Percentiles rank a stretch among this genome's conserved stretches.
These are phyloP conservation scores for Hymenoscyphus fructigenus DNA, from an alignment of 2,329 filamentous ascomycete genomes.

Conservation along the genomic window DNA sequence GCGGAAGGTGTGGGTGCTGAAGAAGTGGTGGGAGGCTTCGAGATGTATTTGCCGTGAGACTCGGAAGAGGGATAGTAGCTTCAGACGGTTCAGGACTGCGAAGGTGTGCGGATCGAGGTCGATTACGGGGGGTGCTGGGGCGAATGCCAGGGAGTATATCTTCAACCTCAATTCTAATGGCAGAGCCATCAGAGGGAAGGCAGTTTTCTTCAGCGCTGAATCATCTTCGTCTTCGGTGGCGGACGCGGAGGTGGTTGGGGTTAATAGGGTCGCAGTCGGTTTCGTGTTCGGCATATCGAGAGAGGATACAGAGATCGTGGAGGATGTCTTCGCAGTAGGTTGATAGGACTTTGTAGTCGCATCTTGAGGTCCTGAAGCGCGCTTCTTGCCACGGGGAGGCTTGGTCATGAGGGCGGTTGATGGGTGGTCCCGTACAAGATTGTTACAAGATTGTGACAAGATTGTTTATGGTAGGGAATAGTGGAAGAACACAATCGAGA, in stretches of 20 bases:
- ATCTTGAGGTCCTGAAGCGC: constrained; percentile 1
- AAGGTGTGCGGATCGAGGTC: constrained; percentile 69
- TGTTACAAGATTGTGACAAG: no score
- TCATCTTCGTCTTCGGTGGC: constrained; percentile 18
- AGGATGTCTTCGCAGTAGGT: no score
- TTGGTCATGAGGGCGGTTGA: background rate
- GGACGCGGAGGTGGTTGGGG: constrained; percentile 32
- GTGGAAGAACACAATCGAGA: background rate
- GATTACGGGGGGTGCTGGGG: constrained; percentile 51
- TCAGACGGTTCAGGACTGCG: constrained; percentile 56
- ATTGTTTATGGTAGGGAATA: background rate
- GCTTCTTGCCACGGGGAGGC: constrained; percentile 13
- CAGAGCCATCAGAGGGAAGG: constrained; percentile 66
- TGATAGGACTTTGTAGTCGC: background rate
- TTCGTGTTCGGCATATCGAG: background rate
- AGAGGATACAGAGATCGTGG: background rate
- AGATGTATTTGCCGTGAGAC: constrained; percentile 59
- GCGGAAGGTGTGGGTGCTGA: constrained; percentile 60
- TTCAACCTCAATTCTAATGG: constrained; percentile 69
- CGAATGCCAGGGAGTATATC: constrained; percentile 65
- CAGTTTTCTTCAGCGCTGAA: background rate
- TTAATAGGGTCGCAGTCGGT: constrained; percentile 22
- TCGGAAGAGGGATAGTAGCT: constrained; percentile 56
- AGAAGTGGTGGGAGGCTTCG: constrained; percentile 67
- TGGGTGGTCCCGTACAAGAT: background rate